Conservation (phyloP, 306 rosid species). For the Medicago truncatula region MtrunA17r5.0-ANR NC_053044.1:2130501-2131000, state of each 20-base stretch:
- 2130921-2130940: constrained; percentile 35
- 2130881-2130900: not conserved
- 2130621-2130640: constrained; percentile 15
- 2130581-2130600: constrained; percentile 54
- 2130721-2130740: constrained; percentile 12
- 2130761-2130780: too few species aligned
- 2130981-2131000: constrained; percentile 43
- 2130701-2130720: constrained; percentile 30
- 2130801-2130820: not conserved
- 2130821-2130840: not conserved
- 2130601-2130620: constrained; percentile 34
- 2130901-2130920: constrained; percentile 34
- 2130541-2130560: constrained; percentile 40
- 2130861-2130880: not conserved
- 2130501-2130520: constrained; percentile 57
- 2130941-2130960: constrained; percentile 44
- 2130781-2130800: too few species aligned
- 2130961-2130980: constrained; percentile 35
- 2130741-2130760: not conserved
- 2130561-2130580: constrained; percentile 52
- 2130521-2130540: constrained; percentile 48
- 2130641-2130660: constrained; percentile 50
- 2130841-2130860: too few species aligned
- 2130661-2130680: constrained; percentile 43
- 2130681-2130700: constrained; percentile 8